phyloP scores from a whole-genome alignment of 345 rosid species.

The Salix caprea region DNA sequence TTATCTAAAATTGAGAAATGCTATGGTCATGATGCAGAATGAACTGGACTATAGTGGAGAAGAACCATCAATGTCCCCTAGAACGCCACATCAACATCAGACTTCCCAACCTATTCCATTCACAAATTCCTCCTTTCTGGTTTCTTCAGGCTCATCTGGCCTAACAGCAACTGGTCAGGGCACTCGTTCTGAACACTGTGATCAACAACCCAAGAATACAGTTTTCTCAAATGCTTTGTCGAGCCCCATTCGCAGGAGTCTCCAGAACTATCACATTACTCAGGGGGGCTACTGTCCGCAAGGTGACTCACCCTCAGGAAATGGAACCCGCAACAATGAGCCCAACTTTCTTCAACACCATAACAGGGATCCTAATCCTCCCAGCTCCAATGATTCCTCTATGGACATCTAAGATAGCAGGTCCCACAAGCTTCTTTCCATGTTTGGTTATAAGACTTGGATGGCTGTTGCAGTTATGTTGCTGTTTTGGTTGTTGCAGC shows the following conservation, averaged over 20 bases:
- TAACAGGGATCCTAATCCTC: constrained; percentile 59
- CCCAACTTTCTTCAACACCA: constrained; percentile 43
- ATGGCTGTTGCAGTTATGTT: constrained; percentile 8
- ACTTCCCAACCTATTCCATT: constrained; percentile 46
- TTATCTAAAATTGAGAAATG: neutral
- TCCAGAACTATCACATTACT: constrained; percentile 60
- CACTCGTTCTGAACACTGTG: constrained; percentile 51
- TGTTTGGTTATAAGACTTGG: constrained; percentile 8
- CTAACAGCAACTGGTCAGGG: constrained; percentile 41
- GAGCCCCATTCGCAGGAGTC: constrained; percentile 67
- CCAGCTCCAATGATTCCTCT: constrained; percentile 67
- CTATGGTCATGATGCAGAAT: constrained; percentile 41
- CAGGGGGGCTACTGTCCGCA: constrained; percentile 56
- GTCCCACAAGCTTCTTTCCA: constrained; percentile 9
- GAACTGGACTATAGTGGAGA: constrained; percentile 66
- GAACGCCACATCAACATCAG: constrained; percentile 51
- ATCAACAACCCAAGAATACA: constrained; percentile 69
- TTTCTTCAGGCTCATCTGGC: constrained; percentile 57
- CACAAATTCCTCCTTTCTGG: constrained; percentile 35
- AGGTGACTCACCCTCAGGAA: constrained; percentile 38
- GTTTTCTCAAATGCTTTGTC: constrained; percentile 85
- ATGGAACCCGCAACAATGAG: constrained; percentile 40
- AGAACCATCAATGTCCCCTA: constrained; percentile 61
- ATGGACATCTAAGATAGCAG: constrained; percentile 53
- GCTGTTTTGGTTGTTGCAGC: constrained; percentile 8